Conservation (phyloP, 1,284 basidiomycete species). For the Neolentinus lepideus region DNA sequence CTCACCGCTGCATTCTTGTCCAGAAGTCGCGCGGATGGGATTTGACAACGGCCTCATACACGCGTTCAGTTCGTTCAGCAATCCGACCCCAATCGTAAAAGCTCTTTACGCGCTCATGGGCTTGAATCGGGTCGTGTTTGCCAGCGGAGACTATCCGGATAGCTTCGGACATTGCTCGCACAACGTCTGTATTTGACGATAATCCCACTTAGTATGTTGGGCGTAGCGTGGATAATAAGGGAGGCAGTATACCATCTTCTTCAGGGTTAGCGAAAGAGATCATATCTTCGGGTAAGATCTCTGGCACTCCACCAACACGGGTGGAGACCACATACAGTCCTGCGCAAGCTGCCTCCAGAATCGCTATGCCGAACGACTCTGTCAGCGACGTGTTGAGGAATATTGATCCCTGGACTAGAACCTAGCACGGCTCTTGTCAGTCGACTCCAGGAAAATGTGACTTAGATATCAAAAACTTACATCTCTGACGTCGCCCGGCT, state of each 20-base stretch:
- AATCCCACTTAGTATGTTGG: not conserved
- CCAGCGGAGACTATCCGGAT: conserved; percentile 66
- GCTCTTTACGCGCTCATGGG: conserved; percentile 69
- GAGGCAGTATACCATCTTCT: conserved; percentile 50
- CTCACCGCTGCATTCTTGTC: conserved; percentile 65
- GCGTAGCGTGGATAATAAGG: not conserved
- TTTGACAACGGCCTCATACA: conserved; percentile 69
- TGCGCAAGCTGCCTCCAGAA: conserved; percentile 92
- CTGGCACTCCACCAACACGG: conserved; percentile 91
- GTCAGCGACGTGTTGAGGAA: conserved; percentile 96
- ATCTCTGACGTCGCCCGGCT: conserved; percentile 76
- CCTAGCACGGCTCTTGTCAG: conserved; percentile 33
- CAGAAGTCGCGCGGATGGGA: conserved; percentile 57
- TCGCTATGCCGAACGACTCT: conserved; percentile 94
- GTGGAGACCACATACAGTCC: conserved; percentile 95
- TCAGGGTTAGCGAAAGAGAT: conserved; percentile 91
- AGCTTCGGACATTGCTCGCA: conserved; percentile 78
- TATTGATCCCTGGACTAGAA: conserved; percentile 80
- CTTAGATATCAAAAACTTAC: conserved; percentile 31
- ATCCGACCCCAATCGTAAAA: conserved; percentile 93
- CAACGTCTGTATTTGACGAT: conserved; percentile 54
- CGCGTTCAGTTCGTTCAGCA: conserved; percentile 72
- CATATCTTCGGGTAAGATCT: conserved; percentile 91
- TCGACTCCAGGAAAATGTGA: not conserved
- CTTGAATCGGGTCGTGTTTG: conserved; percentile 70